Evolutionary conservation across 495 filamentous ascomycete genomes (phyloP), one percentile per base, ranked within the genome.

Genomic region (Aspergillus diversus): DNA sequence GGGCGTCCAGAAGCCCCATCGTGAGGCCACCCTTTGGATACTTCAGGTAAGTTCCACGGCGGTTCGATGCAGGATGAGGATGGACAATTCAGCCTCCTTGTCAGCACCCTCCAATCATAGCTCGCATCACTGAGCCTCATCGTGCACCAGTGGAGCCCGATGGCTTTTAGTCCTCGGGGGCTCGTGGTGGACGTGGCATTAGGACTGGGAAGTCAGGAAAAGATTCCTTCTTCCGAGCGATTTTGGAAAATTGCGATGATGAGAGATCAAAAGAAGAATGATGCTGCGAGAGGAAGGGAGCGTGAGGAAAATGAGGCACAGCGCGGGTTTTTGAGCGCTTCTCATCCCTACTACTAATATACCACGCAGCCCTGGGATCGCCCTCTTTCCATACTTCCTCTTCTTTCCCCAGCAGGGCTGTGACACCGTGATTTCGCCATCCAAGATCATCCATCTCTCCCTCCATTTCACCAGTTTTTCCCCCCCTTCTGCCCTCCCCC

Each of bases 41-140:
- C 15, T 27, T 51, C 39, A 48, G 49, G 59, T 59, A 66, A 65
- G 65, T 70, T 70, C 65, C 60, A 70, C 62, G 59, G 58, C 60
- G 63, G 58, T 70, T 70, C 68, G 54, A 42, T 70, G 68, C 68
- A 70, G 21, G 68, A 70, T 47, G 42, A 55, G 9, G 58, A 51
- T 33, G 59, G 55, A 67, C 60, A 65, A 55, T 70, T 70, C 68
- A 70, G 68, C 68, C 68, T 70, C 68, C 63, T 70, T 50, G 63
- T 63, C 7, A 7, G 13, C 48, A 13, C 34, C 17, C 39, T 51
- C 68, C 68, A 70, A 70, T 67, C 33, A 62, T 5, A 13, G 57
- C 21, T 11, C 5, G 7, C 21, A 13, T 27, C 5, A 57, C 60
- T 47, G 65, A 70, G 68, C 65, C 68, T 63, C 68, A 70, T 62